Conservation (phyloP, 2,329 filamentous ascomycete genomes). For the Phoma sp. region DNA sequence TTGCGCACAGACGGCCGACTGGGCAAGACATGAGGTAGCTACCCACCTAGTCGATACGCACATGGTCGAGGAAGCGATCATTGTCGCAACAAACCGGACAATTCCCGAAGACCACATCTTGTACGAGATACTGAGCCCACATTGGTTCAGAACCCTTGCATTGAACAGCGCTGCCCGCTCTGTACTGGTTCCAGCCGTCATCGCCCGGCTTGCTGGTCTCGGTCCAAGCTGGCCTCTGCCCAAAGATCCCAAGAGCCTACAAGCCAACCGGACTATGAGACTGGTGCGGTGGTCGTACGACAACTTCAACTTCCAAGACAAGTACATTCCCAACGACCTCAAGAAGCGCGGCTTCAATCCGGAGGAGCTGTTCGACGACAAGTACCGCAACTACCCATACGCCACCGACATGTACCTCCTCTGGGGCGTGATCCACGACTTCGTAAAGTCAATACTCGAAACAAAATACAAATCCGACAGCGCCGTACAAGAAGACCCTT, state of each 20-base stretch:
- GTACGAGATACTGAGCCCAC: constrained; percentile 12
- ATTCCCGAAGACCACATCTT: constrained; percentile 14
- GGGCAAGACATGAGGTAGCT: constrained; percentile 15
- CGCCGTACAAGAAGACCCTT: constrained; percentile 3
- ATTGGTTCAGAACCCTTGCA: constrained; percentile 16
- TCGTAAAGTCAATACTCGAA: constrained; percentile 2
- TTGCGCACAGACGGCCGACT: constrained; percentile 15
- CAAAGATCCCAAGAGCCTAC: not conserved
- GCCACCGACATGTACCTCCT: constrained; percentile 14
- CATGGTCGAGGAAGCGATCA: constrained; percentile 17
- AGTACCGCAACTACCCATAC: constrained; percentile 18
- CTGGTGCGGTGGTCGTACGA: constrained; percentile 11
- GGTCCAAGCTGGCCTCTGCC: constrained; percentile 5
- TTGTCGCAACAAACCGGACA: constrained; percentile 16
- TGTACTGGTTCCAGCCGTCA: constrained; percentile 4
- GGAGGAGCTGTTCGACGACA: not conserved
- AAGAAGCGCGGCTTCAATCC: constrained; percentile 11
- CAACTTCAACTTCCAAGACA: constrained; percentile 15
- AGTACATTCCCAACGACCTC: constrained; percentile 14
- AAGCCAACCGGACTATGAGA: constrained; percentile 5
- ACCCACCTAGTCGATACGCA: constrained; percentile 17
- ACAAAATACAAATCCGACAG: constrained; percentile 15
- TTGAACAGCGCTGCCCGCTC: constrained; percentile 14
- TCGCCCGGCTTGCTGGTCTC: constrained; percentile 11
- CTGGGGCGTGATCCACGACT: constrained; percentile 12